Evolutionary conservation across 305 asterid species (phyloP).

Genomic region (Vinca major): DNA sequence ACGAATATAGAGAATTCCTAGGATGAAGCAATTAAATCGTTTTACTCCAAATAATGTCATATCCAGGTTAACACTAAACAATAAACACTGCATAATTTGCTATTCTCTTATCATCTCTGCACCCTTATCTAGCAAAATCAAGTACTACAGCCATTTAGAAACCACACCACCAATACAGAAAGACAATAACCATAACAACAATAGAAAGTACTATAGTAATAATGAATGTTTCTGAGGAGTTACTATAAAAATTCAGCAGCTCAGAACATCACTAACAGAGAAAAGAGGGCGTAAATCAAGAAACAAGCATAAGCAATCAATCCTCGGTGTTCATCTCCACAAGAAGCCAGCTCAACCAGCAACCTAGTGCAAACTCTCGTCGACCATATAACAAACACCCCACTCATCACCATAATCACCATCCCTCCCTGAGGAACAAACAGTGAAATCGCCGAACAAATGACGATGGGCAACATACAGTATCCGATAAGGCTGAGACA

Average conservation of each 20-base stretch:
- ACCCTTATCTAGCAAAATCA: background rate
- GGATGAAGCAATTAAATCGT: background rate
- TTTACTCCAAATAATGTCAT: background rate
- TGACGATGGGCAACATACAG: constrained; percentile 78
- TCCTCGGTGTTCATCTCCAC: constrained; percentile 79
- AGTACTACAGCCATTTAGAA: background rate
- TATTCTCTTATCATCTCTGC: background rate
- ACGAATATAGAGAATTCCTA: background rate
- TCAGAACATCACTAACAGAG: constrained; percentile 76
- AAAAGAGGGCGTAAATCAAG: constrained; percentile 72
- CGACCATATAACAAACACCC: constrained; percentile 70
- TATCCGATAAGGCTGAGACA: constrained; percentile 83
- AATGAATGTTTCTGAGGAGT: background rate
- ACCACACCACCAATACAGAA: background rate
- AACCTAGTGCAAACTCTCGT: constrained; percentile 79
- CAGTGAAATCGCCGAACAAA: constrained; percentile 63
- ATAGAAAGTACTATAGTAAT: background rate
- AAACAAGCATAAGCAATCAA: constrained; percentile 75
- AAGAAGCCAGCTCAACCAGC: constrained; percentile 81
- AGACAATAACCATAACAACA: background rate
- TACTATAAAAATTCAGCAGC: background rate
- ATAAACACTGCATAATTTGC: background rate
- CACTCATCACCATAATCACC: constrained; percentile 51
- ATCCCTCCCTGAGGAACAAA: constrained; percentile 76
- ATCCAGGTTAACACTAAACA: background rate